These are phyloP conservation scores for Nicotiana tabacum DNA, from an alignment of 257 asterid genomes.

Conservation along the genomic window DNA sequence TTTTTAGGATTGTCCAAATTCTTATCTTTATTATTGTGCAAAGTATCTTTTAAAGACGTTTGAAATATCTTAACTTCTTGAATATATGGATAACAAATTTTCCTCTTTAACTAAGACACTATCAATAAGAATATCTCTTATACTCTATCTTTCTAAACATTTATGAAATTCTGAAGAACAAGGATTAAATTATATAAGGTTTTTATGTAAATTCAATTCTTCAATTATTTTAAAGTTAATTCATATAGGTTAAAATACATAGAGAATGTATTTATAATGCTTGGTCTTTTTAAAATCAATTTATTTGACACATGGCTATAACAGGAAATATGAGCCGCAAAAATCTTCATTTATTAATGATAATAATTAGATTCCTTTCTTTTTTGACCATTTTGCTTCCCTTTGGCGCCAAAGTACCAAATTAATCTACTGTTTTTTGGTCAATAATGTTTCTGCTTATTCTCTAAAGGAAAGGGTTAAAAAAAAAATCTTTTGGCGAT, in stretches of 20 bases:
- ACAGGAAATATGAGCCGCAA: not conserved
- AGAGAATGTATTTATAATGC: not conserved
- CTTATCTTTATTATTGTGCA: not conserved
- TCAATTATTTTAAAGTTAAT: too few relatives aligned
- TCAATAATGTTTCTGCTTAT: not conserved
- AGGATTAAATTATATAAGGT: too few relatives aligned
- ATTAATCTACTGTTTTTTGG: not conserved
- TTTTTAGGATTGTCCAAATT: not conserved
- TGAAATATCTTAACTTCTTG: not conserved
- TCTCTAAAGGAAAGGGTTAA: not conserved
- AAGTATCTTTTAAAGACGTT: not conserved
- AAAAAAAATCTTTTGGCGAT: not conserved
- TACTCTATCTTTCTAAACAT: not conserved
- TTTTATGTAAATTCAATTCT: too few relatives aligned
- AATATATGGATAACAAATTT: not conserved
- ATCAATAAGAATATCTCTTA: not conserved
- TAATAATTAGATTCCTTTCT: not conserved
- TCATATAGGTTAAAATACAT: too few relatives aligned
- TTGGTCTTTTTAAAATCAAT: not conserved
- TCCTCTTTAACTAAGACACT: not conserved
- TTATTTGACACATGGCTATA: not conserved
- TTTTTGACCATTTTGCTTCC: not conserved
- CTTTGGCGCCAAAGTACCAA: not conserved
- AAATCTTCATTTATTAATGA: not conserved
- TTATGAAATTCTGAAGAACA: too few relatives aligned